Evolutionary conservation across 2,329 filamentous ascomycete species (phyloP), one percentile per base, ranked within the genome.

Genomic region (Fusarium annulatum): DNA sequence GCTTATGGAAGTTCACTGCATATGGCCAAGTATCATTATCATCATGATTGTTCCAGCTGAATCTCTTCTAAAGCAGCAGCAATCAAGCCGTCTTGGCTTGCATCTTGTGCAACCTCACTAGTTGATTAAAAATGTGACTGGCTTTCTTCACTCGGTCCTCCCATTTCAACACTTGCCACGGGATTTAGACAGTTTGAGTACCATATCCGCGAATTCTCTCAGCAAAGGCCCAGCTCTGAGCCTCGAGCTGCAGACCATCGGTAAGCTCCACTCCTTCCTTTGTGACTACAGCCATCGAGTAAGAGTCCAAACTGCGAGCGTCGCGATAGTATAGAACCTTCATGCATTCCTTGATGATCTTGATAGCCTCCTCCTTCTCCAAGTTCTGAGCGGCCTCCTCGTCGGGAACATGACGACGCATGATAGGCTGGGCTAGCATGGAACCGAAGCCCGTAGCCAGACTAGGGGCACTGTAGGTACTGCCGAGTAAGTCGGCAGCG

Each of bases 301-400:
- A 99, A 77, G 89, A 88, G 84, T 98, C 95, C 85, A 96, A 85
- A 85, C 94, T 97, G 83, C 96, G 91, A 49, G 96, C 96, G 85
- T 99, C 96, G 79, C 96, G 90, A 88, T 99, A 99, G 87, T 94
- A 99, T 69, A 99, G 88, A 60, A 98, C 96, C 89, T 98, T 98
- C 94, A 99, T 95, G 84, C 95, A 97, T 85, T 97, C 93, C 86
- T 93, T 93, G 80, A 99, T 85, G 45, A 94, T 89, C 66, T 92
- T 86, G 69, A 98, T 87, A 55, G 96, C 96, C 81, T 93, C 84
- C 79, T 98, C 95, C 81, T 90, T 89, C 45, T 87, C 91, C 73
- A 98, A 87, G 68, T 90, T 86, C 78, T 90, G 87, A 39, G 93
- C 91, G 46, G 93, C 86, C 78, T 90, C 92, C 83, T 98, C 96